Base-by-base conservation (phyloP, 164 flowering plant species). In the Warburgia ugandensis region DNA sequence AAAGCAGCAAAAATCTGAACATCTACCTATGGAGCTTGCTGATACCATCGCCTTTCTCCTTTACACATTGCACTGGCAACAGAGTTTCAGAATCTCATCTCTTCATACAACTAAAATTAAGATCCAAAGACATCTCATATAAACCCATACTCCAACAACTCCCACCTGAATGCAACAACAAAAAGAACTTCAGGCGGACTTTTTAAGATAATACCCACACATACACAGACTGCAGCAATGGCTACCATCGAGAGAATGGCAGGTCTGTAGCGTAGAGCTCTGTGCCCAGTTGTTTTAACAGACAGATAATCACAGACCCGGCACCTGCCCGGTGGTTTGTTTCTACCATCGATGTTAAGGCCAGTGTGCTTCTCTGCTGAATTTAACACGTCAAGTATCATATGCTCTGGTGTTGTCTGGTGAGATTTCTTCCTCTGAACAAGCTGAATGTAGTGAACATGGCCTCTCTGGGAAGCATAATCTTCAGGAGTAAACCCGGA, bases 81-180 rank as follows among this genome's bases (percentile, higher is more conserved):
- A 36, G n/a, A 7, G 41, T 16, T 37, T 37, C 41, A 37, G 41
- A 12, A 14, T 1, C 16, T 14, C 4, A 27, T 27, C 49, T 26
- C n/a, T 45, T 2, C 49, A 26, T 26, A 45, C n/a, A 45, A 14
- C 29, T 22, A 14, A 13, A n/a, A 25, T 28, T 29, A 10, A 27
- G 19, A 29, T n/a, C 8, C 16, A 19, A 14, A 21, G 22, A 17
- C 28, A 28, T 6, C 5, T 57, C 28, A 66, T 6, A 46, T 39
- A 7, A 46, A 4, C 26, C 73, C 69, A 10, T 37, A 68, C n/a
- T 56, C 50, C 64, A 69, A 27, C 33, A 50, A 41, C 30, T 83
- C 89, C 92, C 94, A 84, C 56, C 75, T 63, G 76, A 90, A 86
- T 17, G 95, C 81, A 12, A 55, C 59, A 60, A 71, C 66, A 19